Evolutionary conservation across 2,329 filamentous ascomycete genomes (phyloP).

Genomic region (Cordyceps javanica): DNA sequence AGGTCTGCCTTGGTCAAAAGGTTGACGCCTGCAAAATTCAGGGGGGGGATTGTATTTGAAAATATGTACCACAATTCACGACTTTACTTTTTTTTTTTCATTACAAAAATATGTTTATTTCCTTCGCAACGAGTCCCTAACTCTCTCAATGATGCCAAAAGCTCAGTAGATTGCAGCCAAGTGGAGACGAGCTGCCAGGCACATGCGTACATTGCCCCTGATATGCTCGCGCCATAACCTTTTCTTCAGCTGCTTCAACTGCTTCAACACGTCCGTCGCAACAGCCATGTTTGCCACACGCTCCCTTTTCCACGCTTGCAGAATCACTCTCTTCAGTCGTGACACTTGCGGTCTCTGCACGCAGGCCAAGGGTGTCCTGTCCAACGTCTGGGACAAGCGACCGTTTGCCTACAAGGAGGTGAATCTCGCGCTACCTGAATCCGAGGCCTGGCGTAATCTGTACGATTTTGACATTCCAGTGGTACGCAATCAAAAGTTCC

Average conservation of each 20-base stretch:
- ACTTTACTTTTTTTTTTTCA: not conserved
- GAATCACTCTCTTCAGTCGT: constrained; percentile 71
- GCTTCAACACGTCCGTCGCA: not conserved
- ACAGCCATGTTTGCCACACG: constrained; percentile 44
- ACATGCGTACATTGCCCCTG: not conserved
- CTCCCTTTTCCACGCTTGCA: constrained; percentile 44
- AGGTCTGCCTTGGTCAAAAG: not conserved
- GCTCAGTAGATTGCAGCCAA: not conserved
- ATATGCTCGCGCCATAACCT: not conserved
- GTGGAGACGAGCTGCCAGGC: too few relatives aligned
- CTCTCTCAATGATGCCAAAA: too few relatives aligned
- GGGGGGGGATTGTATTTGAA: not conserved
- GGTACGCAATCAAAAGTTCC: constrained; percentile 39
- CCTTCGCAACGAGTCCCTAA: not conserved
- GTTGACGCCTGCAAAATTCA: not conserved
- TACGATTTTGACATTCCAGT: constrained; percentile 82
- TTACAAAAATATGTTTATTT: not conserved
- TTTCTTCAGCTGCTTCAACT: not conserved
- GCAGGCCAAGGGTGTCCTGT: constrained; percentile 61
- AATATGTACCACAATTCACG: not conserved
- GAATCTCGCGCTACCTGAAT: constrained; percentile 58
- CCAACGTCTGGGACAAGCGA: constrained; percentile 58
- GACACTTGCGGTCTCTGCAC: constrained; percentile 65
- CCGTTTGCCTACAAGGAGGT: constrained; percentile 65
- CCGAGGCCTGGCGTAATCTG: constrained; percentile 60